phyloP scores from a whole-genome alignment of 768 basidiomycete genomes.

The Kwoniella dendrophila region DNA sequence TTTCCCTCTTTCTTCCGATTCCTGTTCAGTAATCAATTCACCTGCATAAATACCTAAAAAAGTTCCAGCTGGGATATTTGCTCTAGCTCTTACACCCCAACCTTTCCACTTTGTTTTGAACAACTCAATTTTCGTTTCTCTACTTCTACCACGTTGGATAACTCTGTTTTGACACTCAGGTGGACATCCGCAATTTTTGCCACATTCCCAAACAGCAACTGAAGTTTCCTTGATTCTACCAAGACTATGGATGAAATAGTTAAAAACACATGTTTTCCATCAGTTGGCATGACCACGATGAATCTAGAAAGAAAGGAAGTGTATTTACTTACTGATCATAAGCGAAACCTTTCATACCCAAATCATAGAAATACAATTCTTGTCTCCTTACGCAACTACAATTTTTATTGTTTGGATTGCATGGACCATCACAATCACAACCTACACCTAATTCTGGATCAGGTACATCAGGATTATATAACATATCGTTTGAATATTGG shows the following conservation, averaged over 20 bases:
- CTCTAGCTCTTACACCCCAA: constrained; percentile 79
- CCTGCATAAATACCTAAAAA: constrained; percentile 85
- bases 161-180: constrained; percentile 82
- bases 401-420: constrained; percentile 71
- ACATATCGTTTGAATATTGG: constrained; percentile 79
- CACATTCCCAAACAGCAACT: constrained; percentile 75
- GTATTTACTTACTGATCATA: constrained; percentile 62
- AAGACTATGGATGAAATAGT: too few species aligned
- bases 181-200: constrained; percentile 75
- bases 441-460: constrained; percentile 68
- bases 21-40: constrained; percentile 72
- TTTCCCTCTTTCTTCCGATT: constrained; percentile 70
- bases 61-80: constrained; percentile 67
- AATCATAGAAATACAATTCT: constrained; percentile 57
- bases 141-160: constrained; percentile 75
- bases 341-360: constrained; percentile 63
- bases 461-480: constrained; percentile 70
- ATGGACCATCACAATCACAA: constrained; percentile 75
- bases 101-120: constrained; percentile 69
- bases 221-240: constrained; percentile 61
- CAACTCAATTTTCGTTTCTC: constrained; percentile 67
- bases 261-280: too few species aligned
- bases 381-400: constrained; percentile 73
- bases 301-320: not conserved
- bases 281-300: not conserved